These are phyloP conservation scores for Wickerhamomyces sydowiorum DNA, from an alignment of 805 yeast genomes.

Conservation along the genomic window DNA sequence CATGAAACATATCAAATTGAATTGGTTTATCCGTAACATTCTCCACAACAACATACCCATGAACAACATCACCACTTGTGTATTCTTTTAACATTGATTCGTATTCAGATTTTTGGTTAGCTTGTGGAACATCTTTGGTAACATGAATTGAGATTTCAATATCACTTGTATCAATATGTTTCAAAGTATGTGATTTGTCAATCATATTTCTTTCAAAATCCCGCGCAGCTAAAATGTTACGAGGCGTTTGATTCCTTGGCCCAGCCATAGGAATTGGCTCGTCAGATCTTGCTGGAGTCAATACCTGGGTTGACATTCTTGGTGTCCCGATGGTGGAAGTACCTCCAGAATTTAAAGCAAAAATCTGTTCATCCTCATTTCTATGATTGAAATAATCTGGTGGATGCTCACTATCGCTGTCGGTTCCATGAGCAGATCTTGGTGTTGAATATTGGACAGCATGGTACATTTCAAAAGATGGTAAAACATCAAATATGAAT, in stretches of 20 bases:
- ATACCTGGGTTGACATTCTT: background rate
- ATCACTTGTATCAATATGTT: conserved; percentile 28
- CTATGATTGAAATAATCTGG: conserved; percentile 27
- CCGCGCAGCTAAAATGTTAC: background rate
- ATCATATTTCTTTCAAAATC: conserved; percentile 39
- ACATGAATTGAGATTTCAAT: conserved; percentile 43
- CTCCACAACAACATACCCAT: conserved; percentile 50
- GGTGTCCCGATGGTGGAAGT: background rate
- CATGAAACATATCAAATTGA: conserved; percentile 57
- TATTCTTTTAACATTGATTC: conserved; percentile 45
- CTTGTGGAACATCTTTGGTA: conserved; percentile 44
- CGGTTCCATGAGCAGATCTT: conserved; percentile 26
- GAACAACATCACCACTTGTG: conserved; percentile 58
- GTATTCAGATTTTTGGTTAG: conserved; percentile 23
- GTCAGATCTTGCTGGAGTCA: background rate
- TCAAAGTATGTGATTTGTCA: conserved; percentile 46
- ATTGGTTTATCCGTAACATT: conserved; percentile 41
- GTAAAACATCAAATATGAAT: conserved; percentile 46
- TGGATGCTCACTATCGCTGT: conserved; percentile 26
- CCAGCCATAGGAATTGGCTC: background rate
- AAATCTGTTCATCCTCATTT: conserved; percentile 6
- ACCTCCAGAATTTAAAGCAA: background rate
- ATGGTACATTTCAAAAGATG: conserved; percentile 66
- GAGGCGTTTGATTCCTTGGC: background rate
- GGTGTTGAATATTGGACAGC: conserved; percentile 35